Conservation (phyloP, 2,329 filamentous ascomycete genomes). For the Alternaria triticimaculans region DNA sequence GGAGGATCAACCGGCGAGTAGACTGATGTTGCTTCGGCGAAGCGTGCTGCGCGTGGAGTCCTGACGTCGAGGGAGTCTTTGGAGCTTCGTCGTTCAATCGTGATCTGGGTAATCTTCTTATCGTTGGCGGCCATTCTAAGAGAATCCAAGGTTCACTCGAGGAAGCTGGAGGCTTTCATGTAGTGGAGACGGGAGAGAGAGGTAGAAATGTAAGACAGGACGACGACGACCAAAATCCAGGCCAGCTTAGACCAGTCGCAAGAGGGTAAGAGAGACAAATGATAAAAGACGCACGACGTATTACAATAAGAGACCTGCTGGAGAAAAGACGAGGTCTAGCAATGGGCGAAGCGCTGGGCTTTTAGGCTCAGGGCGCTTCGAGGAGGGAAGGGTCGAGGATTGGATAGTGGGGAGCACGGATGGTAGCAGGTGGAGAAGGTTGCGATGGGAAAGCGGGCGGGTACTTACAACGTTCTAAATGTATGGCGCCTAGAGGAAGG, state of each 20-base stretch:
- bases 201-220: conserved; percentile 37
- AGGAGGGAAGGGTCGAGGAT: conserved; percentile 31
- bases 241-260: conserved; percentile 48
- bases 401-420: conserved; percentile 41
- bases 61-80: conserved; percentile 60
- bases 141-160: conserved; percentile 41
- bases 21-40: conserved; percentile 80
- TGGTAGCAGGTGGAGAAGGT: conserved; percentile 40
- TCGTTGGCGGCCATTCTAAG: conserved; percentile 56
- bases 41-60: conserved; percentile 75
- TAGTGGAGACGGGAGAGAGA: conserved; percentile 23
- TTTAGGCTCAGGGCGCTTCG: conserved; percentile 51
- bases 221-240: conserved; percentile 46
- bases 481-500: conserved; percentile 44
- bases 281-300: conserved; percentile 45
- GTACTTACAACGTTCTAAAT: conserved; percentile 50
- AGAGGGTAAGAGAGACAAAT: conserved; percentile 32
- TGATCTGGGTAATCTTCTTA: conserved; percentile 51
- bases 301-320: conserved; percentile 53
- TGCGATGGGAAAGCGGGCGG: conserved; percentile 45
- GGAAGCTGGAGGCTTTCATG: conserved; percentile 44
- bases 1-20: conserved; percentile 74
- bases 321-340: conserved; percentile 43
- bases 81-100: conserved; percentile 50
- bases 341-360: conserved; percentile 48